phyloP scores from a whole-genome alignment of 129 eudicot species.

The Dittrichia graveolens region DNA sequence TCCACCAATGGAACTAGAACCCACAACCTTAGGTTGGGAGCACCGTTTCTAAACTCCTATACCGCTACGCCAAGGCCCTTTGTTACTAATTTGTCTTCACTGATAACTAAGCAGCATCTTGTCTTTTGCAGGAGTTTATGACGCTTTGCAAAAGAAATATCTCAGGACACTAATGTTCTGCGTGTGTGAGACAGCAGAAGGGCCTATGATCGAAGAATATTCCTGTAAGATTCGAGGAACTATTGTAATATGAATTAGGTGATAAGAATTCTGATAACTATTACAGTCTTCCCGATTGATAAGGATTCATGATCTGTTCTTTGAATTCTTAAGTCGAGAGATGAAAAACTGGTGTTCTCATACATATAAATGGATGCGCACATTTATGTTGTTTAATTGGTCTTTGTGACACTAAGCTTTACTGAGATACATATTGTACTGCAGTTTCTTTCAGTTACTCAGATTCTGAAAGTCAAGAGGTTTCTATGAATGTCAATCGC shows the following conservation, averaged over 20 bases:
- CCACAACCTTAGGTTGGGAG: no score
- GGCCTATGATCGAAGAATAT: constrained; percentile 96
- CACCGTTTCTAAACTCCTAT: no score
- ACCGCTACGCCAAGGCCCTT: no score
- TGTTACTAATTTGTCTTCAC: constrained; percentile 17
- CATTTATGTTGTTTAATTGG: constrained; percentile 4
- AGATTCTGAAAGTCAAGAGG: constrained; percentile 77
- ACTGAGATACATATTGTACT: constrained; percentile 34
- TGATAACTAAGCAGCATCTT: neutral
- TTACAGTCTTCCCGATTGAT: constrained; percentile 15
- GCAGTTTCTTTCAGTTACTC: constrained; percentile 98
- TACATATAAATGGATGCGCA: constrained; percentile 14
- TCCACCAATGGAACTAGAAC: no score
- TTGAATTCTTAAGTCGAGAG: constrained; percentile 2
- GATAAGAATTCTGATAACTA: neutral
- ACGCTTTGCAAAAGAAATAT: constrained; percentile 94
- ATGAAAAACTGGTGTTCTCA: neutral
- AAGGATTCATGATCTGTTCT: constrained; percentile 3
- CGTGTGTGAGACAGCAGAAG: constrained; percentile 78
- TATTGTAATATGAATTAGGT: constrained; percentile 11
- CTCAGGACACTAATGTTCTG: constrained; percentile 89
- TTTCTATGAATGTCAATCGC: constrained; percentile 90
- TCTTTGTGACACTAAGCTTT: constrained; percentile 20
- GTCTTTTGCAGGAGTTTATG: constrained; percentile 78
- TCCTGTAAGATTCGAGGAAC: constrained; percentile 61